Percentiles rank a stretch among this genome's conserved stretches.
Conservation (phyloP, 2,329 filamentous ascomycete genomes). For the Cytospora piceae region DNA sequence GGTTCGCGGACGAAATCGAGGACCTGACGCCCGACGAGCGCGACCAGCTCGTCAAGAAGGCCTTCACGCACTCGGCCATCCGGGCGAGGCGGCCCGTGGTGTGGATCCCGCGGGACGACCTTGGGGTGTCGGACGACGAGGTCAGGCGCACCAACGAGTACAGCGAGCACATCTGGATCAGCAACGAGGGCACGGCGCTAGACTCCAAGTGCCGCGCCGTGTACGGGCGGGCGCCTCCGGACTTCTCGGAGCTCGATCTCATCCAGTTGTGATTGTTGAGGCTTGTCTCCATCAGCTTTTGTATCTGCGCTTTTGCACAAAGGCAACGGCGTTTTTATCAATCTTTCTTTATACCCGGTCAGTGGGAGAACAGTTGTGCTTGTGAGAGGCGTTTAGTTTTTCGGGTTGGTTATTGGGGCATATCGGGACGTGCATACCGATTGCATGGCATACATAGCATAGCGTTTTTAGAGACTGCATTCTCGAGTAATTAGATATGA, state of each 20-base stretch:
- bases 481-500: not conserved
- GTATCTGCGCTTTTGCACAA: conserved; percentile 2
- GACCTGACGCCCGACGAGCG: conserved; percentile 90
- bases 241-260: conserved; percentile 86
- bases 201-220: conserved; percentile 83
- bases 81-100: conserved; percentile 83
- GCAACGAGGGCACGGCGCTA: conserved; percentile 86
- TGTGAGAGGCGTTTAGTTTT: not conserved
- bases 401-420: not conserved
- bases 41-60: conserved; percentile 80
- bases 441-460: not conserved
- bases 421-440: not conserved
- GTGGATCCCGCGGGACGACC: conserved; percentile 90
- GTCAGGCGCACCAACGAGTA: conserved; percentile 76
- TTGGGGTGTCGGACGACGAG: conserved; percentile 92
- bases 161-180: conserved; percentile 86
- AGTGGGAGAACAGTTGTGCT: not conserved
- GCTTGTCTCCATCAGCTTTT: not conserved
- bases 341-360: not conserved
- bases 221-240: conserved; percentile 82
- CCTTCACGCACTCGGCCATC: conserved; percentile 88
- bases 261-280: conserved; percentile 67
- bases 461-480: not conserved
- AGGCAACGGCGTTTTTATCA: conserved; percentile 12
- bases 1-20: conserved; percentile 90